These are phyloP conservation scores for Neonectria magnoliae DNA, from an alignment of 2,329 filamentous ascomycete genomes.

Conservation along the genomic window DNA sequence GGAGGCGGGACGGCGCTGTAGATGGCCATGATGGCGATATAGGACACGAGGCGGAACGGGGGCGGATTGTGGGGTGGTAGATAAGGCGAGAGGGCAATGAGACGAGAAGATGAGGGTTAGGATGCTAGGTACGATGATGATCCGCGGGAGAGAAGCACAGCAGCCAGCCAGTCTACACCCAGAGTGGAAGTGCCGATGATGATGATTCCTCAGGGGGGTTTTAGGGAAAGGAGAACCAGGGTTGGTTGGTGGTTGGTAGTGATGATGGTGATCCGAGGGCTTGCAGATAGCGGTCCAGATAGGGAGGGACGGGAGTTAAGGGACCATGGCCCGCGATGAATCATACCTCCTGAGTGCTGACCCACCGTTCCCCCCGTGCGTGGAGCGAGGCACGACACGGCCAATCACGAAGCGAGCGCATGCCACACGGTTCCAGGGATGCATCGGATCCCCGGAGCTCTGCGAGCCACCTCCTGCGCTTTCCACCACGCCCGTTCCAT, in stretches of 20 bases:
- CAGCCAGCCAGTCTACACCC: neutral
- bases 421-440: constrained; percentile 42
- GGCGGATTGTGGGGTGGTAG: constrained; percentile 19
- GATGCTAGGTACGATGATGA: neutral
- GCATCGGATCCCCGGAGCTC: constrained; percentile 18
- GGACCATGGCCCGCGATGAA: constrained; percentile 36
- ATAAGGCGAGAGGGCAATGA: constrained; percentile 5
- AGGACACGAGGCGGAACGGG: constrained; percentile 7
- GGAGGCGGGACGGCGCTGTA: constrained; percentile 64
- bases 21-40: constrained; percentile 57
- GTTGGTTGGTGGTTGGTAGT: constrained; percentile 14
- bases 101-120: neutral
- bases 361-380: neutral
- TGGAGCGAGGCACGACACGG: neutral
- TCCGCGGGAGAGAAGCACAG: neutral
- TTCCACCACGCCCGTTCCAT: neutral
- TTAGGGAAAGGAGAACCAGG: constrained; percentile 13
- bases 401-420: constrained; percentile 48
- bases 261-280: constrained; percentile 20
- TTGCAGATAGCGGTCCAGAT: constrained; percentile 6
- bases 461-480: neutral
- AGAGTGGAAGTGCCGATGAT: neutral
- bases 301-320: constrained; percentile 10
- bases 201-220: neutral
- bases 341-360: constrained; percentile 27